Evolutionary conservation across 2,329 filamentous ascomycete genomes (phyloP), one percentile per base, ranked within the genome.

Genomic region (Didymella sp.): DNA sequence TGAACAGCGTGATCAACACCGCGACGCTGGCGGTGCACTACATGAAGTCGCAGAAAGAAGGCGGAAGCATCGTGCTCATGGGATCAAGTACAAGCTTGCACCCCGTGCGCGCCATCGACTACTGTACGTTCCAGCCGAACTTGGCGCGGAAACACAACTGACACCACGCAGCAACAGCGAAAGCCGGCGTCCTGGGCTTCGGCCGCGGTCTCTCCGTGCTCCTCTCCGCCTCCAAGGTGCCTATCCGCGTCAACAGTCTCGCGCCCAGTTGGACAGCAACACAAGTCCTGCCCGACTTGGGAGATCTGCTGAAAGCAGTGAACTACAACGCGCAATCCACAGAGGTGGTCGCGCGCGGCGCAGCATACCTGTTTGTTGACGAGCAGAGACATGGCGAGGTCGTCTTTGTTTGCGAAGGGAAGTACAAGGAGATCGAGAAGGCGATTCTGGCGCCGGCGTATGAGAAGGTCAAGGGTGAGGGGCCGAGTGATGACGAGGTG

Each of bases 191-290:
- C 0, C 59, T 86, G 0, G 84, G 85, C 2, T 79, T 84, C 51
- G 77, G 82, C 21, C 79, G 84, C 25, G 79, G 81, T 3, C 70
- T 84, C 9, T 68, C 77, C 1, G 70, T 73, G 2, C 69, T 79
- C 3, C 61, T 84, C 2, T 60, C 66, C 12, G 63, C 62, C 2
- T 71, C 75, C 11, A 58, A 67, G 17, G 58, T 82, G 1, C 80
- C 82, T 1, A 80, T 87, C 40, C 81, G 85, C 13, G 67, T 87
- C 47, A 87, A 87, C 73, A 79, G 77, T 6, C 72, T 87, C 19
- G 79, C 82, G 1, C 84, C 85, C 1, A 80, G 77, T 27, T 87
- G 84, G 84, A 86, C 85, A 0, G 72, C 76, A 3, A 83, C 82
- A 15, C 78, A 74, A 12, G 76, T 85, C 0, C 68, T 85, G 1